These are phyloP conservation scores for Fereydounia khargensis DNA, from an alignment of 1,284 basidiomycete genomes.

Conservation along the genomic window DNA sequence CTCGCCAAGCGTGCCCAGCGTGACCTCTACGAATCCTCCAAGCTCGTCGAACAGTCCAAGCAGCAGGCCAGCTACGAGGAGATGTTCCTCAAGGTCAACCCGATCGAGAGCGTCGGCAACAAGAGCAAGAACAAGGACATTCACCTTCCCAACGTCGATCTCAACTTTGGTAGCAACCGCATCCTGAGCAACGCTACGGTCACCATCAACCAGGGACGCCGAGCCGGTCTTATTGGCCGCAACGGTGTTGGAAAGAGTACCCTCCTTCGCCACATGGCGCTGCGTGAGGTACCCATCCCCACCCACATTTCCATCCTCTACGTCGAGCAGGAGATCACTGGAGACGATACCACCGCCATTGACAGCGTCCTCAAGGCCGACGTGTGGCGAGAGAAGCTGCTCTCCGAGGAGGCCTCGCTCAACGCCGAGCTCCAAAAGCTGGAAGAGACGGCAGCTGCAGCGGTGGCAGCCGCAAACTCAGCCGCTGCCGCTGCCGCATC, in stretches of 20 bases:
- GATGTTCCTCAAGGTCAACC: constrained; percentile 99
- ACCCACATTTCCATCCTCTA: constrained; percentile 93
- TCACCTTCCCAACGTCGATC: constrained; percentile 87
- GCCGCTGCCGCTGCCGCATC: constrained; percentile 23
- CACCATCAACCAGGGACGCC: constrained; percentile 41
- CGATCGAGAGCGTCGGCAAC: constrained; percentile 72
- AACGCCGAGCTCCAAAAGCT: constrained; percentile 48
- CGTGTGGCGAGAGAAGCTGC: constrained; percentile 54
- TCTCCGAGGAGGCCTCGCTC: constrained; percentile 44
- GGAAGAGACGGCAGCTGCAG: constrained; percentile 40
- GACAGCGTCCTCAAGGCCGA: constrained; percentile 81
- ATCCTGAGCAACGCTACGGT: constrained; percentile 69
- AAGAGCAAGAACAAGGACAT: constrained; percentile 79
- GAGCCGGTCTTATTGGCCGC: constrained; percentile 63
- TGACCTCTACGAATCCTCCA: constrained; percentile 92
- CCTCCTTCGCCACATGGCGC: constrained; percentile 88
- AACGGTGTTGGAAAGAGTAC: constrained; percentile 93
- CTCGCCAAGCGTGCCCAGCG: constrained; percentile 82
- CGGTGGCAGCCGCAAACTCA: constrained; percentile 28
- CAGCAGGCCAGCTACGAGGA: constrained; percentile 95
- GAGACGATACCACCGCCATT: constrained; percentile 87
- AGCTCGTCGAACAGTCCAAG: constrained; percentile 85
- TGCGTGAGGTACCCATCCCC: constrained; percentile 78
- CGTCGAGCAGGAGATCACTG: constrained; percentile 86
- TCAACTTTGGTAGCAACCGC: constrained; percentile 72